Base-by-base conservation (phyloP, 306 rosid genomes). In the Mucuna pruriens region DNA sequence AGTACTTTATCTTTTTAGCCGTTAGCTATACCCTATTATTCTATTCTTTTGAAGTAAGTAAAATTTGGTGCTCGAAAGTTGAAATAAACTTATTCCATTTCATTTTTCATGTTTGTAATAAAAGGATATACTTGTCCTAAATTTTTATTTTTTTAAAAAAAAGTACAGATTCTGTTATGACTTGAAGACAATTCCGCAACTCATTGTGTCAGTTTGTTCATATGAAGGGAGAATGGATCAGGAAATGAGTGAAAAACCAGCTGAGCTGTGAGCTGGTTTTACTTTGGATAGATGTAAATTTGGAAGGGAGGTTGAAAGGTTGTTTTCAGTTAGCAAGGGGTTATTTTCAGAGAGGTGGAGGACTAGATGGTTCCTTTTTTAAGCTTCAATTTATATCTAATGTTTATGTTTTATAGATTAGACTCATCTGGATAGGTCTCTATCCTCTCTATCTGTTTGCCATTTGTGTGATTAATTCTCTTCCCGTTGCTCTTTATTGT, bases 261-360 rank as follows among this genome's bases (percentile, higher is more conserved):
- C 25, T 29, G 46, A 70, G 72, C 33, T 44, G 44, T 66, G 67
- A 55, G 75, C 22, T 58, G 82, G 74, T 62, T 13, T 67, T 54
- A 4, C 49, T 58, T 45, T 79, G 83, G 76, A 71, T 76, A 67
- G 85, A 66, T 57, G 57, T 48, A 22, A 66, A 62, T 86, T 74
- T 63, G 31, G 29, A 20, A 71, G 29, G 70, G 74, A 45, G 44
- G 92, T 80, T 95, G 84, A 80, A 64, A 83, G 45, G 95, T 91
- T 90, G 38, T 84, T 86, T 63, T 93, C 94, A 77, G 86, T 90
- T 84, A 82, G 97, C 77, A 61, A 88, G 17, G 76, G 78, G 92
- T 82, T 77, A 64, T 82, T 90, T 80, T 93, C 97, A 23, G 76
- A 69, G 78, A 77, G 91, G 87, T 85, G 83, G 84, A 62, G 42